phyloP scores from a whole-genome alignment of 768 basidiomycete species.

The Boletus huronensis region DNA sequence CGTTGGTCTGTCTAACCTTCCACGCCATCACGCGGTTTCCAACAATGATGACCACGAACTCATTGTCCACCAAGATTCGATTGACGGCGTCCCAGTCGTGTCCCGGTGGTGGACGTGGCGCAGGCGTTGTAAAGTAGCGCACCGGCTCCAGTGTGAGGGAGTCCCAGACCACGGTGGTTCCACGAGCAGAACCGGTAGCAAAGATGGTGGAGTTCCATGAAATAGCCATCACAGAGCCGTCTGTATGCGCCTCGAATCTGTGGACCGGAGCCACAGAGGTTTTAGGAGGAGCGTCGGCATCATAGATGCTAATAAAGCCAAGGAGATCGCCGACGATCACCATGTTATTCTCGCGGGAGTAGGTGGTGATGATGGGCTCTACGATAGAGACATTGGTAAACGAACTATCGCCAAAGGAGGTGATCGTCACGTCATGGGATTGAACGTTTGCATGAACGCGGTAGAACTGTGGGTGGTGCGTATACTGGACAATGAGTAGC shows the following conservation, averaged over 20 bases:
- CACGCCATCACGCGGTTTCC: constrained; percentile 66
- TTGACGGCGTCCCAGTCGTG: constrained; percentile 44
- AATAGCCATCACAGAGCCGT: constrained; percentile 62
- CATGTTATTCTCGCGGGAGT: constrained; percentile 43
- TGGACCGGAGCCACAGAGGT: constrained; percentile 34
- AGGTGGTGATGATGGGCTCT: constrained; percentile 42
- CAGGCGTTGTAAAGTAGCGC: constrained; percentile 50
- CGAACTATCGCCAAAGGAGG: constrained; percentile 49
- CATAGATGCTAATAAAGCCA: constrained; percentile 62
- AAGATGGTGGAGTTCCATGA: constrained; percentile 58
- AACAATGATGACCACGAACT: constrained; percentile 54
- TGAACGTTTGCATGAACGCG: constrained; percentile 40
- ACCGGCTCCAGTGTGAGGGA: constrained; percentile 57
- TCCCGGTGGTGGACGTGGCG: constrained; percentile 34
- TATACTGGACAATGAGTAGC: constrained; percentile 48
- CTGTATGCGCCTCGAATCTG: constrained; percentile 61
- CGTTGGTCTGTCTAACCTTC: constrained; percentile 50
- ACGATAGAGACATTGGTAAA: constrained; percentile 51
- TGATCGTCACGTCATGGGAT: constrained; percentile 30
- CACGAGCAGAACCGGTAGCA: constrained; percentile 62
- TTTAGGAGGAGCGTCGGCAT: constrained; percentile 36
- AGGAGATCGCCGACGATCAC: constrained; percentile 62
- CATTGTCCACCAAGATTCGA: constrained; percentile 54
- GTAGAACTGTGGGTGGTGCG: constrained; percentile 49
- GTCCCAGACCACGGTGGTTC: constrained; percentile 62